phyloP scores from a whole-genome alignment of 306 rosid species.

The Corylus heterophylla region DNA sequence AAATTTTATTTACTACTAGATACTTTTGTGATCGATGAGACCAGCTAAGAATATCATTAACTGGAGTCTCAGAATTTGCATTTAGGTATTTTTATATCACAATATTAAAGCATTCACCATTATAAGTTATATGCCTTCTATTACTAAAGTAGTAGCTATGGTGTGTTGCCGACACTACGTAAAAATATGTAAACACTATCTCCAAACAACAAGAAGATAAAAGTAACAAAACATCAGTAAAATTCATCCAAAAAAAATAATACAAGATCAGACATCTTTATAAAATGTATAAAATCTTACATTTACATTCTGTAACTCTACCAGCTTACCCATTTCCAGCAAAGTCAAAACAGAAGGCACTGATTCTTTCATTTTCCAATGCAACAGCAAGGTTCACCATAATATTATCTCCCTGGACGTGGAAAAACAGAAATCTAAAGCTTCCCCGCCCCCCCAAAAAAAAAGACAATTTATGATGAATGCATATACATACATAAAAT shows the following conservation, averaged over 20 bases:
- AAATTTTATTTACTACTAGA: too few relatives aligned
- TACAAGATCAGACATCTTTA: background rate
- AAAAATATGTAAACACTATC: background rate
- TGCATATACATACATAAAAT: background rate
- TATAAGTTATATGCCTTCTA: background rate
- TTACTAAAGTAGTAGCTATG: background rate
- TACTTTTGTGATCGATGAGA: too few relatives aligned
- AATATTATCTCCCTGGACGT: slow-evolving; percentile 47
- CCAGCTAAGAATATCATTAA: too few relatives aligned
- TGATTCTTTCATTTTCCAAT: slow-evolving; percentile 56
- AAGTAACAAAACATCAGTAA: too few relatives aligned
- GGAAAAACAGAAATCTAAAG: slow-evolving; percentile 13
- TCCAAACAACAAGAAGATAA: too few relatives aligned
- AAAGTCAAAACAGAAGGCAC: slow-evolving; percentile 73
- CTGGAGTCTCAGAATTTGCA: too few relatives aligned
- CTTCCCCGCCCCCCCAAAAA: background rate
- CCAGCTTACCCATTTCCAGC: slow-evolving; percentile 73
- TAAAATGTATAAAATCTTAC: background rate
- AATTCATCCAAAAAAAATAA: background rate
- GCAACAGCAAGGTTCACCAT: slow-evolving; percentile 60
- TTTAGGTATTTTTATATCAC: too few relatives aligned
- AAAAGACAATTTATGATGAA: background rate
- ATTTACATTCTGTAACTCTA: slow-evolving; percentile 4
- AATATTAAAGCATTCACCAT: too few relatives aligned
- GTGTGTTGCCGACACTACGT: background rate